Evolutionary conservation across 768 basidiomycete genomes (phyloP), one percentile per base, ranked within the genome.

Genomic region (Lactarius psammicola): DNA sequence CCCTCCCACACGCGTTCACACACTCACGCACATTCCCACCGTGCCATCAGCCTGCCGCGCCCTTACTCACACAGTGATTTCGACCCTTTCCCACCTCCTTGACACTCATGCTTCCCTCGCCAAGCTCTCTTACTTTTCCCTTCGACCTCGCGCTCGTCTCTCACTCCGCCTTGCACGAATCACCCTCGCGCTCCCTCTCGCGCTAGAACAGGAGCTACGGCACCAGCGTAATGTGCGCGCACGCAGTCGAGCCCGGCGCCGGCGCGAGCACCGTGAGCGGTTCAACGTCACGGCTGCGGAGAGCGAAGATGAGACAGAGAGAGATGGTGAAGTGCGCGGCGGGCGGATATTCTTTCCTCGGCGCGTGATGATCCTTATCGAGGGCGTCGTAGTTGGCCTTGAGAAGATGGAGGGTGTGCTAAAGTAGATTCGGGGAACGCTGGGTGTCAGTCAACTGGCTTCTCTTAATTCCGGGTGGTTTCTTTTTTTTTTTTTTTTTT

Each of bases 71-170:
- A 84, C 89, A 4, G 81, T 95, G 11, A 87, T 89, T 73, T 76
- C 84, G 26, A 87, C 92, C 71, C 81, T 93, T 63, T 78, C 83
- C n/a, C 85, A 87, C 44, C 83, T 93, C n/a, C 82, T 93, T 68
- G 92, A 94, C 72, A 82, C 93, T 26, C 92, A 93, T 71, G 85
- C 86, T 69, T 84, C 85, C 7, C 87, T 95, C 66, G 85, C 87
- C 30, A 81, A 85, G 59, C 81, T 94, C 30, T 85, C 88, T 15
- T 94, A 91, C 72, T 83, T 93, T 68, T 90, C 93, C 74, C 76
- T 94, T 65, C 79, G 87, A 56, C 87, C 88, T 17, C 87, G 93
- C 17, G 86, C 87, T 2, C 84, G 90, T 11, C 79, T 94, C 40
- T 88, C 88, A 9, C 84, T 94, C 46, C 87, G 89, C 69, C 81